Evolutionary conservation across 1,284 basidiomycete genomes (phyloP), one percentile per base, ranked within the genome.

Genomic region (Cutaneotrichosporon mucoides): DNA sequence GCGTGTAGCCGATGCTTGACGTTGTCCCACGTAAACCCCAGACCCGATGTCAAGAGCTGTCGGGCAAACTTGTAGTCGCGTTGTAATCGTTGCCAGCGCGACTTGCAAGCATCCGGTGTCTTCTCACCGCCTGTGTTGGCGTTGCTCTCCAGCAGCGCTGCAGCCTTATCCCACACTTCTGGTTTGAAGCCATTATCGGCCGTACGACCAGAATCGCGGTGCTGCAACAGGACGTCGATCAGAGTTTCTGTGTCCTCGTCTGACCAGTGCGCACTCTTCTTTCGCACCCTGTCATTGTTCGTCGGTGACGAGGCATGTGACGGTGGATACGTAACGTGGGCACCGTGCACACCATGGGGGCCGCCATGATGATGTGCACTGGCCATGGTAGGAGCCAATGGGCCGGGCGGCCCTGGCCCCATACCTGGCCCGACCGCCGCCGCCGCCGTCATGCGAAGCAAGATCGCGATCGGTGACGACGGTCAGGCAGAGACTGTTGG

Each of bases 151-250:
- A 74, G 59, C 41, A 68, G 15, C 8, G 49, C 50, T 16, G 66
- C 55, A 0, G 70, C 71, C 53, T 74, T 70, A 38, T 66, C 61
- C 73, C 73, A 76, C 15, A 76, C 68, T 35, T 74, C 69, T 24
- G 69, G 68, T 55, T 72, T 71, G 64, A 76, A 76, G 40, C 73
- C 73, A 55, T 76, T 74, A 58, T 76, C 73, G 6, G 65, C 56
- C 9, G 73, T 76, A 44, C 73, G 58, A 10, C 72, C 70, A 11
- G 59, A 55, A 40, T 73, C 70, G 49, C 67, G 68, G 42, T 73
- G 58, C 15, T 66, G 54, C 33, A 76, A 15, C 15, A 76, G 59
- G 13, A 72, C 51, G 40, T 62, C 55, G 24, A 76, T 61, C n/a
- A 74, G 67, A 1, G 63, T 59, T 2, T 68, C 66, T 1, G 73